Evolutionary conservation across 345 rosid genomes (phyloP).

Genomic region (Firmiana major): DNA sequence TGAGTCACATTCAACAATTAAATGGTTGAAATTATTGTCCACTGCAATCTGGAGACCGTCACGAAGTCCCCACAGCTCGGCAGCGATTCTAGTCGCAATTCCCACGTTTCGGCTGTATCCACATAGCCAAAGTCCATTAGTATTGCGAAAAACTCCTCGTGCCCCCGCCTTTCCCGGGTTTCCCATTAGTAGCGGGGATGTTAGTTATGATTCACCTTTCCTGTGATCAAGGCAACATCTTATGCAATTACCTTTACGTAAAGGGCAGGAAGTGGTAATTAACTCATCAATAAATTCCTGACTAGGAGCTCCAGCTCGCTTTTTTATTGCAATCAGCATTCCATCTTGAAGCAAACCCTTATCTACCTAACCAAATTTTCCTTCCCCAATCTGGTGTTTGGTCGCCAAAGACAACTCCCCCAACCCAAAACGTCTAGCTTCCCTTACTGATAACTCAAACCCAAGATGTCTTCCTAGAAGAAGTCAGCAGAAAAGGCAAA

Average conservation of each 20-base stretch:
- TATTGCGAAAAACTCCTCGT: no score
- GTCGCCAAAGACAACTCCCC: slow-evolving; percentile 83
- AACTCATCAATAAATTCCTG: slow-evolving; percentile 88
- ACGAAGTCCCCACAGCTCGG: no score
- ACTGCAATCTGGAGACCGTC: no score
- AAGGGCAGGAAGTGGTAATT: background rate
- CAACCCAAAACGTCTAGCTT: slow-evolving; percentile 77
- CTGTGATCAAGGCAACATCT: background rate
- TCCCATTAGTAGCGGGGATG: background rate
- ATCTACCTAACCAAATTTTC: slow-evolving; percentile 87
- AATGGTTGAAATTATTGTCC: no score
- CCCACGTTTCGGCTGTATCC: no score
- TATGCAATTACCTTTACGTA: background rate
- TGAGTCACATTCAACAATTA: no score
- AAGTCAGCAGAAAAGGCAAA: slow-evolving; percentile 17
- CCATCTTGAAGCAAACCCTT: slow-evolving; percentile 93
- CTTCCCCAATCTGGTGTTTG: slow-evolving; percentile 76
- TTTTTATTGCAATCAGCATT: slow-evolving; percentile 84
- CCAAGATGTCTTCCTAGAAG: slow-evolving; percentile 64
- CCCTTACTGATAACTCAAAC: slow-evolving; percentile 63
- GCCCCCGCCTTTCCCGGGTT: no score
- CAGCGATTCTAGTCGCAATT: no score
- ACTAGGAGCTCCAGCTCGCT: slow-evolving; percentile 61
- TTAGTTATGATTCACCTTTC: background rate
- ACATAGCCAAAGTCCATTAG: no score